A percentile compares a stretch with the other conserved stretches of the same genome.
Conservation (phyloP, 305 asterid genomes). For the Galium porrigens region DNA sequence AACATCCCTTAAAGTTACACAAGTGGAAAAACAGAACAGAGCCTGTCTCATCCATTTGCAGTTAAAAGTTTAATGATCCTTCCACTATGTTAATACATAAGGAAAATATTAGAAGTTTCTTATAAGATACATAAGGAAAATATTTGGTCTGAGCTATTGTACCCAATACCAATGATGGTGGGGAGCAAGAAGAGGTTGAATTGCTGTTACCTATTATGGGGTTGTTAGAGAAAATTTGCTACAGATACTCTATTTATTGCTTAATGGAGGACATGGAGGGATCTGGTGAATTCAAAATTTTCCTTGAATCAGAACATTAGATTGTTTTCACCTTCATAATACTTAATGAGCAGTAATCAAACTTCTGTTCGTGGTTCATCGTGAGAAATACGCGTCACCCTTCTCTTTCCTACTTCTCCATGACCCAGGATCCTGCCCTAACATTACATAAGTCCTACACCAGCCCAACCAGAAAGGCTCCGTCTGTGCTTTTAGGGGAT, state of each 20-base stretch:
- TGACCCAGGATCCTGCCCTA: conserved; percentile 1
- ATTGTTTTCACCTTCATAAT: background rate
- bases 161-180: background rate
- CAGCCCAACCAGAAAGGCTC: background rate
- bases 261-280: background rate
- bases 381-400: background rate
- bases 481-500: background rate
- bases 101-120: too few relatives aligned
- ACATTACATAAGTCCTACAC: background rate
- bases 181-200: background rate
- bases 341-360: background rate
- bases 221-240: background rate
- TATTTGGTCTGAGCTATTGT: background rate
- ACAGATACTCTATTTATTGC: background rate
- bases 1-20: too few relatives aligned
- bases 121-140: too few relatives aligned
- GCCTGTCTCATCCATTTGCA: background rate
- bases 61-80: too few relatives aligned
- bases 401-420: background rate
- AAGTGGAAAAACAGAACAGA: background rate
- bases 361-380: background rate
- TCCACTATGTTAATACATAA: too few relatives aligned
- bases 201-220: background rate
- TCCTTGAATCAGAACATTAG: background rate
- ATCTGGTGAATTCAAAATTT: background rate